Conservation (phyloP, 257 asterid genomes). For the Henckelia pumila region DNA sequence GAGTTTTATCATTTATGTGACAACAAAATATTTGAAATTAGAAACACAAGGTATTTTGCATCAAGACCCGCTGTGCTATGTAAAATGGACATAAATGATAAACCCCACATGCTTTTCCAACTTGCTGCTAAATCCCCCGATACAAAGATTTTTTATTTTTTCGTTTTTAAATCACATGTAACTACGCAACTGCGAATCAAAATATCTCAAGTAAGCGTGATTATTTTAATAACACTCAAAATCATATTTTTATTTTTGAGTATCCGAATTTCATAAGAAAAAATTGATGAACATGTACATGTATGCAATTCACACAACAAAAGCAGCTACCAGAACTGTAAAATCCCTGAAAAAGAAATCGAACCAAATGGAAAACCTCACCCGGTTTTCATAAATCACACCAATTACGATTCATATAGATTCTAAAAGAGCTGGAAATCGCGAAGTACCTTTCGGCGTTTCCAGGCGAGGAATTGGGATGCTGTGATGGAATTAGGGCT, state of each 20-base stretch:
- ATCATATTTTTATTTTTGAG: background rate
- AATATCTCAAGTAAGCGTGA: background rate
- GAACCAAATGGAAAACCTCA: background rate
- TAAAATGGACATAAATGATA: no score
- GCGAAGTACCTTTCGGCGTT: slow-evolving; percentile 56
- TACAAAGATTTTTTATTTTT: no score
- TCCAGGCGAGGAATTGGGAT: slow-evolving; percentile 67
- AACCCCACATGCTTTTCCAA: no score
- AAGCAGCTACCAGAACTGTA: background rate
- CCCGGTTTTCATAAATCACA: slow-evolving; percentile 12
- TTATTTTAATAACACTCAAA: background rate
- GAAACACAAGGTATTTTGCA: no score
- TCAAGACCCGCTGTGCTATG: no score
- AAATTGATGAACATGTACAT: background rate
- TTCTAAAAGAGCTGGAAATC: background rate
- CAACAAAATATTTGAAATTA: no score
- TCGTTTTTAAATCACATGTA: no score
- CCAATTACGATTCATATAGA: background rate
- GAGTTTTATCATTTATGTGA: no score
- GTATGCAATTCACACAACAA: background rate
- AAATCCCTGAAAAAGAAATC: background rate
- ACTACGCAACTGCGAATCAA: background rate
- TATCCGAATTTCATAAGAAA: background rate
- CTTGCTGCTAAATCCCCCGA: no score
- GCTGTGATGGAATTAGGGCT: slow-evolving; percentile 52